Base-by-base conservation (phyloP, 768 basidiomycete genomes). In the Daedaleopsis nitida region DNA sequence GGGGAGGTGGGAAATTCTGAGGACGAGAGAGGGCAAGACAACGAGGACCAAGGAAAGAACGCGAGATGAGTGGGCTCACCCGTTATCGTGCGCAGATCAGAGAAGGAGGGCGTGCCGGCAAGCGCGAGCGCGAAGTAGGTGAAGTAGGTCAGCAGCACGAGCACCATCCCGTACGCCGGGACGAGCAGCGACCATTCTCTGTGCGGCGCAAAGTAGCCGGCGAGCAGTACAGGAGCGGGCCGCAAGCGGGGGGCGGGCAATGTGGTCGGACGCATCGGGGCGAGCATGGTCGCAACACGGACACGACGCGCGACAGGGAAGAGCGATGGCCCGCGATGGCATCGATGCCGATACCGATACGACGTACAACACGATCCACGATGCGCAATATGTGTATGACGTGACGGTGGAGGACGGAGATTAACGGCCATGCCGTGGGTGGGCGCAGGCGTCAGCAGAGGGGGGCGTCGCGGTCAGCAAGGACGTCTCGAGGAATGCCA, bases 111-210 rank as follows among this genome's bases (percentile, higher is more conserved):
- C 13, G 92, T 92, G 12, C 78, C 79, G 44, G 82, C 80, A 14
- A 94, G 74, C 3, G 92, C 91, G 64, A 95, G 77, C 8, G 89
- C 82, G 66, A 88, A 87, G 70, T 95, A 94, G 7, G 81, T 78
- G 68, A 86, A 81, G 72, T 94, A 95, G 7, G 91, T 88, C 61
- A 90, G 80, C 55, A 94, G 81, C 55, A 86, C 82, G 11, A 87
- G 64, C 52, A 94, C 76, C 55, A 91, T 76, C 12, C 88, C 81
- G 77, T 88, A 95, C 5, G 94, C 83, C 27, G 94, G 94, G 17
- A 94, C 68, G 19, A 94, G 82, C 27, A 95, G 67, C 27, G 91
- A 83, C 93, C 94, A 95, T 78, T 95, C 92, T 19, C 93, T 94
- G 64, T 17, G 47, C 44, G 24, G n/a, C 35, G 37, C 21, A n/a